Conservation (phyloP, 495 filamentous ascomycete species). For the Sordaria brevicollis region DNA sequence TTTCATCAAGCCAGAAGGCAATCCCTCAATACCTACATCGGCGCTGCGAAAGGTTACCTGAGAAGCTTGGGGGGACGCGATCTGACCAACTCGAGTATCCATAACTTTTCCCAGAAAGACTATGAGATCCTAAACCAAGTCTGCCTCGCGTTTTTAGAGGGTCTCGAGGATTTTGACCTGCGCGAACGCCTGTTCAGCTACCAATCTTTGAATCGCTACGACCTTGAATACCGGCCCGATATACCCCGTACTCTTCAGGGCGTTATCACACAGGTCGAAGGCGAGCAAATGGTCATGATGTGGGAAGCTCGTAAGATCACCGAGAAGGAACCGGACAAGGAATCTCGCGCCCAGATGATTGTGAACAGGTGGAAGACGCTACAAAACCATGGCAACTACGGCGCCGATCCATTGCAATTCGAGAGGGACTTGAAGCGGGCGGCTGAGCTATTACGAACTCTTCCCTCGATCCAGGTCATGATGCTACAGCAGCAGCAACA, state of each 20-base stretch:
- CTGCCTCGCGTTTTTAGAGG: slow-evolving; percentile 35
- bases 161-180: slow-evolving; percentile 33
- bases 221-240: slow-evolving; percentile 7
- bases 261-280: slow-evolving; percentile 38
- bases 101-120: slow-evolving; percentile 26
- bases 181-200: slow-evolving; percentile 26
- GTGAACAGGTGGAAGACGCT: slow-evolving; percentile 33
- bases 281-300: slow-evolving; percentile 32
- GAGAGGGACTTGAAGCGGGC: slow-evolving; percentile 35
- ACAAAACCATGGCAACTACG: slow-evolving; percentile 20
- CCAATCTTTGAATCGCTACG: slow-evolving; percentile 24
- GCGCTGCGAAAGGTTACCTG: slow-evolving; percentile 33
- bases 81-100: slow-evolving; percentile 26
- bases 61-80: slow-evolving; percentile 36
- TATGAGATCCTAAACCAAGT: slow-evolving; percentile 35
- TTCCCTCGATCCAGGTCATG: slow-evolving; percentile 36
- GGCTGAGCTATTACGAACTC: slow-evolving; percentile 32
- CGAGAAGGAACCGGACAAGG: slow-evolving; percentile 22
- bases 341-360: slow-evolving; percentile 20
- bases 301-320: slow-evolving; percentile 31
- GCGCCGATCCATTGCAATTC: slow-evolving; percentile 30
- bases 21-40: slow-evolving; percentile 30
- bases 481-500: slow-evolving; percentile 34
- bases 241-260: slow-evolving; percentile 35
- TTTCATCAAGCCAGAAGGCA: slow-evolving; percentile 27